Evolutionary conservation across 805 yeast species (phyloP).

Genomic region (Cyberlindnera samutprakarnensis): DNA sequence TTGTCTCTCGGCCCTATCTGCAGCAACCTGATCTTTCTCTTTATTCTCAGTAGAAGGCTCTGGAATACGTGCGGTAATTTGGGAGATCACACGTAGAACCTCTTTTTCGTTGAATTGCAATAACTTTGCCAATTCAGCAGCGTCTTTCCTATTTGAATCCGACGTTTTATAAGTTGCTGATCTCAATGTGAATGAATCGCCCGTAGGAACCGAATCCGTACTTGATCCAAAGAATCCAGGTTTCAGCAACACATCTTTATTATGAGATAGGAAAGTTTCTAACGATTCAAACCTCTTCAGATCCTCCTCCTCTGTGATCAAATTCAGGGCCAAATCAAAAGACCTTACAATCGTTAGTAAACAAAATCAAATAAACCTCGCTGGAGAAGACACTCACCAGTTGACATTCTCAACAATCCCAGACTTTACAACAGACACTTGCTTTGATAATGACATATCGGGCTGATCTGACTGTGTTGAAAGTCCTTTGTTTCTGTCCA

Average conservation of each 20-base stretch:
- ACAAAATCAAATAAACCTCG: no score
- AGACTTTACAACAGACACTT: no score
- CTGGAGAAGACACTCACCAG: neutral
- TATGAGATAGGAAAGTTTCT: slow-evolving; percentile 12
- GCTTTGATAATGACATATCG: no score
- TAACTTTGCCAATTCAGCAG: slow-evolving; percentile 31
- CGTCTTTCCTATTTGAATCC: slow-evolving; percentile 28
- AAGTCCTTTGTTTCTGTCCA: neutral
- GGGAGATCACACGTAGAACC: slow-evolving; percentile 39
- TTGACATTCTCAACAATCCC: no score
- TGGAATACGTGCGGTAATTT: slow-evolving; percentile 32
- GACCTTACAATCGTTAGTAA: no score
- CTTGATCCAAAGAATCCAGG: slow-evolving; percentile 6
- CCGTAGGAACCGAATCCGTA: slow-evolving; percentile 6
- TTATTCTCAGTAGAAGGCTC: slow-evolving; percentile 5
- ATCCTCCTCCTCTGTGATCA: slow-evolving; percentile 10
- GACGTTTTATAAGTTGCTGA: slow-evolving; percentile 31
- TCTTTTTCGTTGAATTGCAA: slow-evolving; percentile 37
- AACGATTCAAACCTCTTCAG: slow-evolving; percentile 11
- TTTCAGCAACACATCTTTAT: slow-evolving; percentile 7
- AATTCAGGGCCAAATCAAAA: slow-evolving; percentile 18
- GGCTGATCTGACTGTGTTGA: no score
- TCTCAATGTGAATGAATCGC: slow-evolving; percentile 30
- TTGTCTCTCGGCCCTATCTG: slow-evolving; percentile 5
- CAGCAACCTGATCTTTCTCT: slow-evolving; percentile 5